Evolutionary conservation across 805 yeast genomes (phyloP), one percentile per base, ranked within the genome.

Genomic region (Kuraishia floccosa): DNA sequence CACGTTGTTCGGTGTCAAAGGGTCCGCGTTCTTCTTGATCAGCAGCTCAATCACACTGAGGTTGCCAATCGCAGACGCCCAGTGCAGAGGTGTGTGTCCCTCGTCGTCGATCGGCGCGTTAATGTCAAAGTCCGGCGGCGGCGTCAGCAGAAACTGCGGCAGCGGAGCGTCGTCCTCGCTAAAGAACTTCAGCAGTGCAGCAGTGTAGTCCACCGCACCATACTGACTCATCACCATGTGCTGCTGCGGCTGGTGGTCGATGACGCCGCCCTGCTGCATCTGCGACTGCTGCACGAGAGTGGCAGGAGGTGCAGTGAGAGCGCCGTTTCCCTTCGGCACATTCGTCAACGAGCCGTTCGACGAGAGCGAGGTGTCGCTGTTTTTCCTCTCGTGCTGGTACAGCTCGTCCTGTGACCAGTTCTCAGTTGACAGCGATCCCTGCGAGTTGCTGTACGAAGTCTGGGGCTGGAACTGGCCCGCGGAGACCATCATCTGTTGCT

Each of bases 31-130:
- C 36, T 74, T 64, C 5, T 58, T 51, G 14, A 79, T 41, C 18
- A 81, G 47, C 18, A 73, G 57, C 39, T 73, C 74, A 12, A 78
- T 65, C 37, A 80, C 59, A 5, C 66, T 62, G n/a, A 67, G 46
- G 36, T 76, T 70, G 1, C 83, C 89, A 74, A 82, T 68, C 0
- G 91, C 77, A 19, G 84, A 67, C 0, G 93, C 91, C 94, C 94
- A 82, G 49, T 82, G 94, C 32, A 82, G 60, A 1, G 86, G 72
- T 0, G 87, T 76, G 45, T 82, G 86, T 0, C 89, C 89, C 40
- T 82, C 91, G 36, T 73, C 74, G 44, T 82, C 94, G 14, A 82
- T 74, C 3, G 77, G 65, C 36, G 68, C 77, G 46, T 78, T 72
- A 31, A 79, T 68, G 41, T 76, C 68, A 35, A 78, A 72, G 42